Evolutionary conservation across 768 basidiomycete genomes (phyloP).

Genomic region (Dendrothele bispora): DNA sequence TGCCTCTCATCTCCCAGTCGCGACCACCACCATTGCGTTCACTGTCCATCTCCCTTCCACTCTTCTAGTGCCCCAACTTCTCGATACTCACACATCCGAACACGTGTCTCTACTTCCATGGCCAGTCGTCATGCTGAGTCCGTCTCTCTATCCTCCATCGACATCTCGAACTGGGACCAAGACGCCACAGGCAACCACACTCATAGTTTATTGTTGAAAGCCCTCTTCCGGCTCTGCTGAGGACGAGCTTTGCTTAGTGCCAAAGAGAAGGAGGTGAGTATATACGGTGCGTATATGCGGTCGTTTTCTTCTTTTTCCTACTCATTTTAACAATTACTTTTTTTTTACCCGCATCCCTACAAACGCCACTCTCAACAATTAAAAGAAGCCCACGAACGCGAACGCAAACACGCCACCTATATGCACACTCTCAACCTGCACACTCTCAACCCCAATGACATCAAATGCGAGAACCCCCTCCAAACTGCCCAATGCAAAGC

Average conservation of each 20-base stretch:
- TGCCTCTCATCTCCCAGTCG: too few relatives aligned
- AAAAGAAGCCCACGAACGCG: constrained; percentile 84
- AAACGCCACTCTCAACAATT: constrained; percentile 79
- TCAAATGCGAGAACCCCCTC: constrained; percentile 90
- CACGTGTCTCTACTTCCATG: constrained; percentile 50
- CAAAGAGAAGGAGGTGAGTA: constrained; percentile 91
- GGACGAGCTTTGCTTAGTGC: constrained; percentile 57
- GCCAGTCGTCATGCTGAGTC: constrained; percentile 61
- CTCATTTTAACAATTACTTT: constrained; percentile 16
- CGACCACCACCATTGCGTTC: constrained; percentile 42
- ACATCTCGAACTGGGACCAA: constrained; percentile 54
- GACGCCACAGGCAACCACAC: too few relatives aligned
- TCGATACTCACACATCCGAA: constrained; percentile 46
- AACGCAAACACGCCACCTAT: too few relatives aligned
- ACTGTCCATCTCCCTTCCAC: constrained; percentile 58
- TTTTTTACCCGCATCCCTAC: constrained; percentile 61
- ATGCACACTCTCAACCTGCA: constrained; percentile 84
- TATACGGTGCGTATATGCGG: too few relatives aligned
- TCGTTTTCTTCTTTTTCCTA: constrained; percentile 23
- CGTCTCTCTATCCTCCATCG: constrained; percentile 51
- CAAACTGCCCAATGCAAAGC: constrained; percentile 91
- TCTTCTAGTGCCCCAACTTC: constrained; percentile 71
- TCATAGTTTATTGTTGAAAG: constrained; percentile 57
- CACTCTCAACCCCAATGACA: constrained; percentile 88
- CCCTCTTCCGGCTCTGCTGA: constrained; percentile 40